Evolutionary conservation across 371 early-diverging fungal species (phyloP), one percentile per base, ranked within the genome.

Genomic region (Phascolomyces articulosus): DNA sequence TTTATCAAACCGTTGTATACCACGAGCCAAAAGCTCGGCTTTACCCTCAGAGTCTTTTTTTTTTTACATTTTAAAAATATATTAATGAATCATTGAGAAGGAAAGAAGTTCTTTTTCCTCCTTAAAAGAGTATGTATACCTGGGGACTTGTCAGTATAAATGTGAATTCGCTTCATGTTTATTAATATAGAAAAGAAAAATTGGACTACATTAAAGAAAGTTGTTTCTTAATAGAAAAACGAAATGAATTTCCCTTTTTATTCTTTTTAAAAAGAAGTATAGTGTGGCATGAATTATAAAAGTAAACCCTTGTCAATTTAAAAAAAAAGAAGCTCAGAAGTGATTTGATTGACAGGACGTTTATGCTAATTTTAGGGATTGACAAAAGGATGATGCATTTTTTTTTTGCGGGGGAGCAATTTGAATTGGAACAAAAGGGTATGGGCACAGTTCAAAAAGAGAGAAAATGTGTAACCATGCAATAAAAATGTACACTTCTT

Each of bases 141-240:
- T 47, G 20, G 51, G 10, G 68, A 68, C 11, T 66, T 72, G 48
- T 72, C 72, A 40, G 72, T 63, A 40, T 68, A 68, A 40, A 72
- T 63, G 38, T 72, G 41, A 26, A 72, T 26, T 2, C 54, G 44
- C 7, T 59, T 40, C 55, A 49, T 51, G 3, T 23, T 41, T 41
- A n/a, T 16, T 41, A n/a, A 11, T 9, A 3, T 34, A 13, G 40
- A 40, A 21, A n/a, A n/a, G n/a, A n/a, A n/a, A n/a, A n/a, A n/a
- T n/a, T n/a, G n/a, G n/a, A n/a, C n/a, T n/a, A n/a, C n/a, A n/a
- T n/a, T n/a, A n/a, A n/a, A n/a, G n/a, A n/a, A n/a, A n/a, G n/a
- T n/a, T n/a, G n/a, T n/a, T n/a, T n/a, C n/a, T n/a, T n/a, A n/a
- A n/a, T n/a, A n/a, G n/a, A n/a, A n/a, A n/a, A n/a, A n/a, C n/a